Evolutionary conservation across 495 filamentous ascomycete species (phyloP).

Genomic region (Neurospora pannonica): DNA sequence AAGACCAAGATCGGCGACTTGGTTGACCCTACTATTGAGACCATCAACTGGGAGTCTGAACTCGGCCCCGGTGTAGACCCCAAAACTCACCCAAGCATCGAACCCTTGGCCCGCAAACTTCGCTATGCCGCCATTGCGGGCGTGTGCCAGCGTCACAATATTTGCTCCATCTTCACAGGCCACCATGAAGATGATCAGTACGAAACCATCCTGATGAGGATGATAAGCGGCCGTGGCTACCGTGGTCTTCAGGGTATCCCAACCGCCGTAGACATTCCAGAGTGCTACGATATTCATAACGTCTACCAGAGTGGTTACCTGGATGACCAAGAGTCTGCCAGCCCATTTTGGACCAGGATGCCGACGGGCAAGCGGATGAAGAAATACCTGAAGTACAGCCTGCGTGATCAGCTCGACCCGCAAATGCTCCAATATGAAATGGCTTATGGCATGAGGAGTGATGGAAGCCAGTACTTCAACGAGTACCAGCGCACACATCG

Average conservation of each 20-base stretch:
- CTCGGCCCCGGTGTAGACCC: slow-evolving; percentile 13
- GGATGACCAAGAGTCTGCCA: slow-evolving; percentile 23
- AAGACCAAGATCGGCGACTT: slow-evolving; percentile 13
- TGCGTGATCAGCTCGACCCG: slow-evolving; percentile 16
- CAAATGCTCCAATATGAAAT: slow-evolving; percentile 4
- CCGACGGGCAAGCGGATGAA: slow-evolving; percentile 7
- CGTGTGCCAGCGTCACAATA: slow-evolving; percentile 41
- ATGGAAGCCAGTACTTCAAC: slow-evolving; percentile 8
- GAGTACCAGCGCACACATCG: slow-evolving; percentile 9
- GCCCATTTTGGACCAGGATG: slow-evolving; percentile 20
- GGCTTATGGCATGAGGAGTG: neutral
- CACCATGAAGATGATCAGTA: slow-evolving; percentile 84
- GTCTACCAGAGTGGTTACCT: slow-evolving; percentile 56
- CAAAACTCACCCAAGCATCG: slow-evolving; percentile 51
- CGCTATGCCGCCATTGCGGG: slow-evolving; percentile 62
- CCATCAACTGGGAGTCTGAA: slow-evolving; percentile 3
- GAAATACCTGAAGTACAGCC: slow-evolving; percentile 8
- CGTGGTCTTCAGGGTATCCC: slow-evolving; percentile 66
- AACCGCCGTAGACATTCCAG: slow-evolving; percentile 57
- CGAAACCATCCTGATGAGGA: slow-evolving; percentile 74
- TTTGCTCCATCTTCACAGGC: slow-evolving; percentile 56
- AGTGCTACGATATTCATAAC: slow-evolving; percentile 67
- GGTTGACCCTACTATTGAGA: slow-evolving; percentile 3
- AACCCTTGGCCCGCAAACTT: slow-evolving; percentile 65
- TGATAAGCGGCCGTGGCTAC: slow-evolving; percentile 50